Conservation (phyloP, 177 flowering plant species). For the Vitis hybrid region DNA sequence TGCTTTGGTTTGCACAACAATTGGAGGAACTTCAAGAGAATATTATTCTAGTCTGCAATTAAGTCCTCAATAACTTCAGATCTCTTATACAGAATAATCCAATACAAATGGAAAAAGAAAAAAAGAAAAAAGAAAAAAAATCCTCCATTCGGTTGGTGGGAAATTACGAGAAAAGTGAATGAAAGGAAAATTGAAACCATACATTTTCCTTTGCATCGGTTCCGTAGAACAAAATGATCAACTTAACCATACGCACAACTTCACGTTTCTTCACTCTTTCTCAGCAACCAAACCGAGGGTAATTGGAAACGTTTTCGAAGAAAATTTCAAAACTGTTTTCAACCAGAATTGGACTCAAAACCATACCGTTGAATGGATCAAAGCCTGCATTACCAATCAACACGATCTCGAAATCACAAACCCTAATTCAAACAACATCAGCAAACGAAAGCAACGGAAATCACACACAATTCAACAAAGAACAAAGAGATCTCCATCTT, state of each 20-base stretch:
- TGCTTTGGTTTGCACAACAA: constrained; percentile 5
- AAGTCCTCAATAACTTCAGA: background rate
- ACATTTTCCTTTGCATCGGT: too few species aligned
- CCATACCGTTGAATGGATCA: background rate
- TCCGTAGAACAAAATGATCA: background rate
- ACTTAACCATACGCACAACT: background rate
- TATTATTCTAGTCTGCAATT: constrained; percentile 10
- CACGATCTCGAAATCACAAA: background rate
- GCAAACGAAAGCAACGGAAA: background rate
- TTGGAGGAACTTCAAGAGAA: constrained; percentile 7
- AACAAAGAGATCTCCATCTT: background rate
- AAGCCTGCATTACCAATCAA: background rate
- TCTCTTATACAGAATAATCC: background rate
- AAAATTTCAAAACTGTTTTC: background rate
- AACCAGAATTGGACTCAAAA: constrained; percentile 1
- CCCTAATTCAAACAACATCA: background rate
- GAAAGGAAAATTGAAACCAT: too few species aligned
- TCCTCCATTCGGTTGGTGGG: background rate
- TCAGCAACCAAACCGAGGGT: constrained; percentile 12
- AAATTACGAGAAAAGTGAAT: too few species aligned
- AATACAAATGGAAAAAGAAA: background rate
- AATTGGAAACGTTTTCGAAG: background rate
- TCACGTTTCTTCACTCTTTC: constrained; percentile 1
- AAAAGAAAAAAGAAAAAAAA: background rate
- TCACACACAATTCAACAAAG: background rate